Evolutionary conservation across 2,329 filamentous ascomycete genomes (phyloP).

Genomic region (Colletotrichum cuscutae): DNA sequence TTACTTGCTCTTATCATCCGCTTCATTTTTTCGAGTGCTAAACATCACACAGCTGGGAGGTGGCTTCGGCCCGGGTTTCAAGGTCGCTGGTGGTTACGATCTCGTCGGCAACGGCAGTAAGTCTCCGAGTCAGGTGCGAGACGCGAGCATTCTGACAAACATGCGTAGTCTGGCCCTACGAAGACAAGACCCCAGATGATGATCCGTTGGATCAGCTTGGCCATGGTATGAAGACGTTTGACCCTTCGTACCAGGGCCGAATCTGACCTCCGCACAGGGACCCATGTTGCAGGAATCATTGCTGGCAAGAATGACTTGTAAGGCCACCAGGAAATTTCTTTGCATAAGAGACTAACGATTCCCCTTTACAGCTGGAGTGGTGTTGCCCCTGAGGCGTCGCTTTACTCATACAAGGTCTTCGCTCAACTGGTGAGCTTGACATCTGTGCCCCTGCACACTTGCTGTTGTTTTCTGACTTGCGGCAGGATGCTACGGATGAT

Average conservation of each 20-base stretch:
- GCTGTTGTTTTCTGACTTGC: not conserved
- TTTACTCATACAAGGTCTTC: slow-evolving; percentile 44
- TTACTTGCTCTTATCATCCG: not conserved
- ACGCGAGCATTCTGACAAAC: slow-evolving; percentile 31
- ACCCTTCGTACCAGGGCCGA: not conserved
- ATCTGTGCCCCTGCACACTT: no score
- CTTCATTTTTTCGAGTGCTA: slow-evolving; percentile 16
- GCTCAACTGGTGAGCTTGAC: slow-evolving; percentile 29
- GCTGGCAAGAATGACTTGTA: slow-evolving; percentile 40
- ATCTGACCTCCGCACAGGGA: slow-evolving; percentile 36
- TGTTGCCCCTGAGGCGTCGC: slow-evolving; percentile 42
- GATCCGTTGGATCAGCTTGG: slow-evolving; percentile 42
- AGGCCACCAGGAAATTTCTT: not conserved
- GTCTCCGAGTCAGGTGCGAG: slow-evolving; percentile 33
- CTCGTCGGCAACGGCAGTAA: slow-evolving; percentile 50
- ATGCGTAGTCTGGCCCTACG: slow-evolving; percentile 20
- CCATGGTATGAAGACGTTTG: slow-evolving; percentile 38
- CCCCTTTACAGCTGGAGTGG: slow-evolving; percentile 36
- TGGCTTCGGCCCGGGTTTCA: slow-evolving; percentile 56
- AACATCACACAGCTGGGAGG: slow-evolving; percentile 49
- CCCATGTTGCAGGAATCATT: slow-evolving; percentile 45
- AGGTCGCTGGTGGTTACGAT: slow-evolving; percentile 56
- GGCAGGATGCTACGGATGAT: slow-evolving; percentile 40
- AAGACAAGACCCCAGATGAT: slow-evolving; percentile 34
- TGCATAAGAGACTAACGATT: no score